Evolutionary conservation across 2,329 filamentous ascomycete genomes (phyloP), one percentile per base, ranked within the genome.

Genomic region (Cordyceps fumosorosea): DNA sequence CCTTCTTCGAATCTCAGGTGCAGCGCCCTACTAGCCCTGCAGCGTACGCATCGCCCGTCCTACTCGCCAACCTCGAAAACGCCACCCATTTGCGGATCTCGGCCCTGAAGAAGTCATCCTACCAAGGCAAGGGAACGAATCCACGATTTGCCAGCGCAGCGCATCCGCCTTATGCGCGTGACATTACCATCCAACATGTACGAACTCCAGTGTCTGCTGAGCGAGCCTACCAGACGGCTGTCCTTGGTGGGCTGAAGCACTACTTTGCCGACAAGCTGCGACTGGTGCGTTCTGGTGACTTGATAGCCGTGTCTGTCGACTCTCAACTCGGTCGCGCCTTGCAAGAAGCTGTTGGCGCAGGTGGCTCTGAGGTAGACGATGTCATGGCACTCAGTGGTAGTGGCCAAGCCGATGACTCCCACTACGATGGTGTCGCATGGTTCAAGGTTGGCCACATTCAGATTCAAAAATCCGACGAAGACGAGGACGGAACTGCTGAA

Each of bases 151-250:
- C 81, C 2, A 78, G 78, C 60, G 78, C 80, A 14, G 81, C 80
- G 57, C 83, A 75, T 67, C 87, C 82, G 32, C 87, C 79, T 20
- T 85, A 79, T 70, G 87, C 80, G 55, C 82, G 80, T 66, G 93
- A 97, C 70, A 90, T 98, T 59, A 96, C 90, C 0, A 80, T 99
- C 47, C 83, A 93, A 53, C 95, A 96, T 68, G 86, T 99, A 48
- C 88, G 92, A 12, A 96, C 93, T 0, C 95, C 95, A 0, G 80
- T 95, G 8, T 93, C 93, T 0, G 93, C 90, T 3, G 93, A 98
- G 69, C 84, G 91, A 52, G 84, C 89, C 1, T 83, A 96, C 11
- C 93, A 98, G 71, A 90, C 91, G 7, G 90, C 90, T 5, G 83
- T 98, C 5, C 88, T 98, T 67, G 88, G 90, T 20, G 92, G 91